Evolutionary conservation across 1,284 basidiomycete species (phyloP), one percentile per base, ranked within the genome.

Genomic region (Fomitopsis palustris): DNA sequence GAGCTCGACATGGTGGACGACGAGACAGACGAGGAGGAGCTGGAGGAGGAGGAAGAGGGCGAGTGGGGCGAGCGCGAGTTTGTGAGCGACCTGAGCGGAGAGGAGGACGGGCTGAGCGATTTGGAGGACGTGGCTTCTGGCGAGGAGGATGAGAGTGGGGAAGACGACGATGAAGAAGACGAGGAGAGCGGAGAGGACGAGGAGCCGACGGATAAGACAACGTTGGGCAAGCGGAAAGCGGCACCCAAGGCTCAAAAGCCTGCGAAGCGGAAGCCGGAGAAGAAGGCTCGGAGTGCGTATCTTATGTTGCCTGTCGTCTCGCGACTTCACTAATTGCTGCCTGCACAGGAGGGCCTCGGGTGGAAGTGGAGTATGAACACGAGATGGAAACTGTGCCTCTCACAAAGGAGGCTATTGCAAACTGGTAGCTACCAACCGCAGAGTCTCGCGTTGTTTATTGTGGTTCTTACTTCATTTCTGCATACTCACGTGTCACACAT

Each of bases 341-440:
- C 35, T 17, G 54, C 63, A 52, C 72, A 88, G 88, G 81, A 64
- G 90, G 87, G 25, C 88, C 94, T 8, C 83, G 88, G 64, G 88
- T 98, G 72, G 93, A 96, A 72, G 89, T 98, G 73, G 96, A 98
- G 75, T 96, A 97, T 85, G 96, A 96, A 71, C 83, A 89, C 66
- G 93, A 97, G 77, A 83, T 92, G 70, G 93, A 94, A 74, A 86
- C 78, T 62, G 74, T 85, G 58, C 85, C 85, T 43, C 76, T 87
- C 53, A 81, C 81, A 43, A 83, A 81, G 67, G 82, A 82, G 54
- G 75, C 75, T 27, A 69, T 87, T 59, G 79, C 81, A 39, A 83
- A 79, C 63, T 89, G 87, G 87, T 88, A 82, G 56, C 33, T 16
- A n/a, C n/a, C n/a, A n/a, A n/a, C n/a, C n/a, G 19, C 53, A 10